Base-by-base conservation (phyloP, 192 early-diverging fungal species). In the Thoreauomyces humboldtii region DNA sequence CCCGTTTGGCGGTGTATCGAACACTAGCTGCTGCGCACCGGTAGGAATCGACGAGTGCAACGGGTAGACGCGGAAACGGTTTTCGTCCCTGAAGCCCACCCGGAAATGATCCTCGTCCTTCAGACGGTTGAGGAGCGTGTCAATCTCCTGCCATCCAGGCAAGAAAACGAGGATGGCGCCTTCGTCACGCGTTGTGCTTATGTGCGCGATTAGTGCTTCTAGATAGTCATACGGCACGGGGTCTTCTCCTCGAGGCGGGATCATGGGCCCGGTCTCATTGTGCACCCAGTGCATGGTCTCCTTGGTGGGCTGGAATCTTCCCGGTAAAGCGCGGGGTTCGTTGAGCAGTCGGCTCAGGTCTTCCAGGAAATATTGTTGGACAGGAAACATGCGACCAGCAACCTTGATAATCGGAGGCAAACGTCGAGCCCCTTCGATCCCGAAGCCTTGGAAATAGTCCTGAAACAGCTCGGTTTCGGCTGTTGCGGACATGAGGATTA, bases 401-500 rank as follows among this genome's bases (percentile, higher is more conserved):
- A 91, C 51, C 34, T 22, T 32, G 73, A 91, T 53, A 83, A 91
- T 59, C 58, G 78, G 53, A 2, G 66, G 51, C 22, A 55, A 19
- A 15, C 51, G 50, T 6, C 29, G 4, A 11, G 53, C 32, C 14
- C 54, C 52, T 11, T 46, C 37, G 29, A 46, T 54, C 4, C 73
- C 73, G 44, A 71, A 74, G n/a, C 70, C 70, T 2, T 42, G 11
- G 63, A 96, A 96, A 64, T 95, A 96, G 4, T 65, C 59, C 0
- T 86, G 80, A 70, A 95, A 95, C 29, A 86, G 70, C 17, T 86
- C 77, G 56, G 88, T 86, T 69, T 95, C 91, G 59, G 90, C 85
- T 0, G 92, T 94, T 38, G 94, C 94, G 48, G 90, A 92, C 94
- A 96, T 96, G 60, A 96, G 78, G 28, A 96, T 86, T 9, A 96